These are phyloP conservation scores for Myochromella boudieri DNA, from an alignment of 768 basidiomycete genomes.

Conservation along the genomic window DNA sequence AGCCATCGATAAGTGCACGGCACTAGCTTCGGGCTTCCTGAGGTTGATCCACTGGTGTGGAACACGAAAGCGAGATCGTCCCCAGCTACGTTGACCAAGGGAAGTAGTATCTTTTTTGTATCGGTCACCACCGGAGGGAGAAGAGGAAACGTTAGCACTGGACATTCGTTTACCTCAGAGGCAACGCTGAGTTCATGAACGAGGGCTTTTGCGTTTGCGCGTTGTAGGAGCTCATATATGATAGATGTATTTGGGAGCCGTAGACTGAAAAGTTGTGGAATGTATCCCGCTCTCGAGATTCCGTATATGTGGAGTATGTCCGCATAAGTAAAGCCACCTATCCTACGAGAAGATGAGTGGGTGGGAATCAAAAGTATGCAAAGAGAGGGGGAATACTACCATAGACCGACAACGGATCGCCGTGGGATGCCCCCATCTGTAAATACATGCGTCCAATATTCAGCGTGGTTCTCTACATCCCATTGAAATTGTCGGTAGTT, in stretches of 20 bases:
- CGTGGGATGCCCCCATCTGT: constrained; percentile 42
- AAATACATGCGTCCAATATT: constrained; percentile 60
- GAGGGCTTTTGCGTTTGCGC: constrained; percentile 61
- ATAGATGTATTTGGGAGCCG: constrained; percentile 73
- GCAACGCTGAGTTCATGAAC: constrained; percentile 62
- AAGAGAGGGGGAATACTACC: constrained; percentile 40
- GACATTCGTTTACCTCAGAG: constrained; percentile 41
- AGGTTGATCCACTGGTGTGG: constrained; percentile 82
- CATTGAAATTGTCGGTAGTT: constrained; percentile 62
- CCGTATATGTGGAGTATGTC: constrained; percentile 77
- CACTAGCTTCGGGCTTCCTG: constrained; percentile 80
- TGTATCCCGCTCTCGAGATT: constrained; percentile 71
- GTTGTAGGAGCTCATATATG: constrained; percentile 66
- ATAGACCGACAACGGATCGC: constrained; percentile 68
- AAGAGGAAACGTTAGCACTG: constrained; percentile 49
- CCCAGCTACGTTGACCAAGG: constrained; percentile 25
- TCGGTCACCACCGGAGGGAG: constrained; percentile 38
- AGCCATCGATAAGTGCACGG: constrained; percentile 72
- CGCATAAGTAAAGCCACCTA: constrained; percentile 68
- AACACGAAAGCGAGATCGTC: constrained; percentile 67
- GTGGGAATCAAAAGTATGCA: neutral
- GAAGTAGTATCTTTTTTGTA: constrained; percentile 36
- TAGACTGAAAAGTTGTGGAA: constrained; percentile 77
- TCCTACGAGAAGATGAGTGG: constrained; percentile 39
- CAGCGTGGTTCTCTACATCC: constrained; percentile 67